phyloP scores from a whole-genome alignment of 352 stramenopile genomes.

The Nothophytophthora sp. region DNA sequence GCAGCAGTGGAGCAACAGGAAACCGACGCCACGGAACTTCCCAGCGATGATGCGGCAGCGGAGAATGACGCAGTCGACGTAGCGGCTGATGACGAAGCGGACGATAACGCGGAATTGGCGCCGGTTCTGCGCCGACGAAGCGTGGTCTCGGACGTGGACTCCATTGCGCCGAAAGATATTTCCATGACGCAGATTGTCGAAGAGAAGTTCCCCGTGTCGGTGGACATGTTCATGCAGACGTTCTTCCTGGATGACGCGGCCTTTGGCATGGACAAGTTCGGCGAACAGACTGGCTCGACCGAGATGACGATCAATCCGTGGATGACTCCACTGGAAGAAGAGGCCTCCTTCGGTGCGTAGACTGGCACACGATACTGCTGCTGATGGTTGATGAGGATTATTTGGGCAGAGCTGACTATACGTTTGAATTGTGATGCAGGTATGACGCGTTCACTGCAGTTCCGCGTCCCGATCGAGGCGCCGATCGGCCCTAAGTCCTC shows the following conservation, averaged over 20 bases:
- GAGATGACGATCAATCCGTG: slow-evolving; percentile 79
- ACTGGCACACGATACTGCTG: background rate
- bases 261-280: slow-evolving; percentile 75
- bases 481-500: slow-evolving; percentile 84
- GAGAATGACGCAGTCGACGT: background rate
- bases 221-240: slow-evolving; percentile 66
- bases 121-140: slow-evolving; percentile 25
- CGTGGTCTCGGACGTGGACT: slow-evolving; percentile 65
- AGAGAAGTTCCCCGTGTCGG: slow-evolving; percentile 58
- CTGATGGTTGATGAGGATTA: background rate
- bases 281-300: slow-evolving; percentile 55
- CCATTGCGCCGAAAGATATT: slow-evolving; percentile 64
- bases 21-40: too few relatives aligned
- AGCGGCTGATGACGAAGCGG: slow-evolving; percentile 1
- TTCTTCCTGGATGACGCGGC: slow-evolving; percentile 69
- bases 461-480: slow-evolving; percentile 74
- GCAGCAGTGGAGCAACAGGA: too few relatives aligned
- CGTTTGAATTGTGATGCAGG: slow-evolving; percentile 23
- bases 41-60: background rate
- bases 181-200: slow-evolving; percentile 76
- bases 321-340: slow-evolving; percentile 47
- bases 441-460: slow-evolving; percentile 68
- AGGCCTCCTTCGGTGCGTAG: slow-evolving; percentile 37
- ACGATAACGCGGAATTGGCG: slow-evolving; percentile 10
- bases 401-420: too few relatives aligned